These are phyloP conservation scores for Hyaloscypha variabilis DNA, from an alignment of 495 filamentous ascomycete genomes.

Conservation along the genomic window DNA sequence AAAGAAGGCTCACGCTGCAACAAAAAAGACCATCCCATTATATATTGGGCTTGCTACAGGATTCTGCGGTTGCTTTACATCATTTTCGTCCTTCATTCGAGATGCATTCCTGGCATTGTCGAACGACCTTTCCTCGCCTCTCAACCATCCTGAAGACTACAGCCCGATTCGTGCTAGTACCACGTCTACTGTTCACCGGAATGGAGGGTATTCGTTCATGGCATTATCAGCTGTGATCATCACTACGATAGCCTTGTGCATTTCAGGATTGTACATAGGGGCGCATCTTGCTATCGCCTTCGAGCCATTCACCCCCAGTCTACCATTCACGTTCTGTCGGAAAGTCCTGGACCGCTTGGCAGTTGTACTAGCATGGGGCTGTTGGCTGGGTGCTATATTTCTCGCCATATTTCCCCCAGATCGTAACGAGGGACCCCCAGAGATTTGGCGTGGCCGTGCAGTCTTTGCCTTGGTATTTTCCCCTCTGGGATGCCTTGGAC, in stretches of 20 bases:
- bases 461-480: conserved; percentile 85
- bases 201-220: conserved; percentile 81
- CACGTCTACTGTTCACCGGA: conserved; percentile 46
- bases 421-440: conserved; percentile 43
- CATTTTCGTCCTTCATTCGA: conserved; percentile 87
- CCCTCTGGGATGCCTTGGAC: conserved; percentile 73
- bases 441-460: conserved; percentile 72
- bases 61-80: conserved; percentile 92
- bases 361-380: conserved; percentile 65
- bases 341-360: conserved; percentile 63
- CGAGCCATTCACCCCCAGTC: conserved; percentile 52
- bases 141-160: conserved; percentile 37
- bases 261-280: conserved; percentile 70
- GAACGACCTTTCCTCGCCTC: conserved; percentile 65
- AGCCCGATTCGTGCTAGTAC: conserved; percentile 22
- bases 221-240: conserved; percentile 73
- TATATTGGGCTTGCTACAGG: conserved; percentile 93
- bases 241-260: conserved; percentile 65
- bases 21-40: conserved; percentile 83
- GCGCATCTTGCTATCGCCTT: conserved; percentile 77
- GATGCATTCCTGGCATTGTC: conserved; percentile 84
- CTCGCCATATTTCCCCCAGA: conserved; percentile 77
- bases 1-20: conserved; percentile 54
- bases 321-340: conserved; percentile 60
- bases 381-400: conserved; percentile 80